These are phyloP conservation scores for Dryas integrifolia DNA, from an alignment of 331 rosid species.

Conservation along the genomic window DNA sequence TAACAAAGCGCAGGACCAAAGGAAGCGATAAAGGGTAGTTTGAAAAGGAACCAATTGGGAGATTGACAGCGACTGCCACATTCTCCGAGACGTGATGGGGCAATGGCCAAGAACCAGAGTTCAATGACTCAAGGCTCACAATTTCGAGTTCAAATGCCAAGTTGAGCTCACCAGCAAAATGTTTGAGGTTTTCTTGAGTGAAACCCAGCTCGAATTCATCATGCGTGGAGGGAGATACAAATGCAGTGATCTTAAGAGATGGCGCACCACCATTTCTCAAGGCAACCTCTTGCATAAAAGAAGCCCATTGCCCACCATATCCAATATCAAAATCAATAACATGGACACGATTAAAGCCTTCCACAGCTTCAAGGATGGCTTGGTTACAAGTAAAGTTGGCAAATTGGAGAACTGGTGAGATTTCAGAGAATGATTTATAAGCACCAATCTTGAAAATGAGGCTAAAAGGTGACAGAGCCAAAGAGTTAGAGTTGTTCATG, in stretches of 20 bases:
- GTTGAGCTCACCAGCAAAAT: conserved; percentile 64
- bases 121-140: conserved; percentile 50
- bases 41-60: conserved; percentile 55
- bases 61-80: conserved; percentile 72
- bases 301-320: conserved; percentile 93
- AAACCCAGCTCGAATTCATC: conserved; percentile 71
- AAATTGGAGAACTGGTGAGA: conserved; percentile 82
- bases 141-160: conserved; percentile 68
- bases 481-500: conserved; percentile 32
- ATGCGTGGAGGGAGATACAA: conserved; percentile 49
- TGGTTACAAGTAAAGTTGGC: conserved; percentile 86
- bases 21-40: conserved; percentile 45
- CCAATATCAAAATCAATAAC: conserved; percentile 81
- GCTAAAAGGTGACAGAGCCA: conserved; percentile 53
- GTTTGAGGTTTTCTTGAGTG: conserved; percentile 65
- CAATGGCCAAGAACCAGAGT: conserved; percentile 64
- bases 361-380: conserved; percentile 76
- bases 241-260: conserved; percentile 71
- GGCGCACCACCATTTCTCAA: conserved; percentile 53
- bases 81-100: conserved; percentile 41
- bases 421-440: conserved; percentile 77
- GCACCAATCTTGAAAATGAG: conserved; percentile 76
- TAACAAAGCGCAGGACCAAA: conserved; percentile 60
- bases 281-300: conserved; percentile 81
- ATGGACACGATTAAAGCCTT: conserved; percentile 59